Conservation (phyloP, 306 rosid species). For the Astragalus membranaceus region DNA sequence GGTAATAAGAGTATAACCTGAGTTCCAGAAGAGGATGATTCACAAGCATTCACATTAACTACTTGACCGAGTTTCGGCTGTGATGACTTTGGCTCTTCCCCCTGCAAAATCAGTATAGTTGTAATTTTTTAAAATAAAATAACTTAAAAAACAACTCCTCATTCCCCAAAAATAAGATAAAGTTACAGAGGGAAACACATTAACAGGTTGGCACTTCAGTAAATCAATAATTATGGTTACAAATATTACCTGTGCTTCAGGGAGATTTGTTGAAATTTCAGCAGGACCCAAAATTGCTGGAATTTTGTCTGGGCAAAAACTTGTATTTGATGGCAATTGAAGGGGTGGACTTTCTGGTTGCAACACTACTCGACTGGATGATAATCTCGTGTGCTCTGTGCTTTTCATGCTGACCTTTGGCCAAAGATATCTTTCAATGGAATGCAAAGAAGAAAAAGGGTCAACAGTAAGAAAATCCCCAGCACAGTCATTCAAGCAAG, state of each 20-base stretch:
- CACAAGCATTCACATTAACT: slow-evolving; percentile 32
- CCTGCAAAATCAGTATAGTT: slow-evolving; percentile 31
- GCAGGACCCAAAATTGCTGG: slow-evolving; percentile 21
- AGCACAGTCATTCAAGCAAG: slow-evolving; percentile 42
- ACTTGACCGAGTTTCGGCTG: slow-evolving; percentile 22
- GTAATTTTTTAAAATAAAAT: not conserved
- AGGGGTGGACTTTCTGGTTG: slow-evolving; percentile 47
- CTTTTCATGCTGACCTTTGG: slow-evolving; percentile 49
- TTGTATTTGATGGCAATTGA: slow-evolving; percentile 38
- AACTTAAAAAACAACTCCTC: slow-evolving; percentile 2
- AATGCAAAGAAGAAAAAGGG: slow-evolving; percentile 68
- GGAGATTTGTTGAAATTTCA: slow-evolving; percentile 41
- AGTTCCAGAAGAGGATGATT: slow-evolving; percentile 40
- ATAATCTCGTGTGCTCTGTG: slow-evolving; percentile 17
- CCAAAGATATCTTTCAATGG: slow-evolving; percentile 71
- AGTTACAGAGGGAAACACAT: not conserved
- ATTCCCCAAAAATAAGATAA: not conserved
- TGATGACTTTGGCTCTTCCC: slow-evolving; percentile 26
- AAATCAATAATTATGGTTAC: not conserved
- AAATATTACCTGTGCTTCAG: slow-evolving; percentile 48
- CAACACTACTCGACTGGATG: slow-evolving; percentile 31
- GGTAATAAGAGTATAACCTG: slow-evolving; percentile 28
- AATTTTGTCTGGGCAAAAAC: slow-evolving; percentile 38
- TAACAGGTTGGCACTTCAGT: not conserved
- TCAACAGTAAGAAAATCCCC: slow-evolving; percentile 66